These are phyloP conservation scores for Aureobasidium vineae DNA, from an alignment of 2,329 filamentous ascomycete species.

Conservation along the genomic window DNA sequence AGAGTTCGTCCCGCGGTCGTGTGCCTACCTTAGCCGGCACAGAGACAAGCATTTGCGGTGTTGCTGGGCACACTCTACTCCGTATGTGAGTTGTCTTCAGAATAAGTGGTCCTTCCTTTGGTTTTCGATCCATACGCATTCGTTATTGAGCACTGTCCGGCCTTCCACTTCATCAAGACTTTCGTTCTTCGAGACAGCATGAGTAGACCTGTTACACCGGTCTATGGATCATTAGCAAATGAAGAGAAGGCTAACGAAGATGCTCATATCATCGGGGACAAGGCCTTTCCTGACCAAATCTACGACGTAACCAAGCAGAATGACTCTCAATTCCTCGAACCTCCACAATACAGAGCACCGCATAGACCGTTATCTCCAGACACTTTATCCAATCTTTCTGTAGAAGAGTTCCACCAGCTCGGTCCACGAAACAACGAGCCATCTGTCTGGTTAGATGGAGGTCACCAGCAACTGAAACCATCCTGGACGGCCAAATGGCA, in stretches of 20 bases:
- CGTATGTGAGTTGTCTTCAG: background rate
- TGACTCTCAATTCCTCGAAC: slow-evolving; percentile 17
- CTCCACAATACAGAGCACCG: slow-evolving; percentile 27
- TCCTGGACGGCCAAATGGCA: slow-evolving; percentile 34
- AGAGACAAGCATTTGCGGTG: background rate
- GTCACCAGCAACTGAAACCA: background rate
- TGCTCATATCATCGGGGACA: background rate
- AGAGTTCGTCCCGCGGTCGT: slow-evolving; percentile 5
- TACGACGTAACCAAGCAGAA: background rate
- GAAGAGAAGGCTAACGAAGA: background rate
- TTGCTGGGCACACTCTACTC: background rate
- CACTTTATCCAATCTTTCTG: slow-evolving; percentile 43
- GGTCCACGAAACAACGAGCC: slow-evolving; percentile 23
- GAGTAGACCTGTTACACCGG: background rate
- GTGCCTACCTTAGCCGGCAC: slow-evolving; percentile 11
- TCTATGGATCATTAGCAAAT: background rate
- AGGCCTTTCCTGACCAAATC: background rate
- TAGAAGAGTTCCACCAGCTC: slow-evolving; percentile 38
- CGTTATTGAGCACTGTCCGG: background rate
- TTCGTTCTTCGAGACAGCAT: background rate
- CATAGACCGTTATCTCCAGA: slow-evolving; percentile 45
- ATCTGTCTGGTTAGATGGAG: slow-evolving; percentile 15
- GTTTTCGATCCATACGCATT: background rate
- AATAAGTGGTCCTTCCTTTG: background rate
- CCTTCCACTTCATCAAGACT: too few relatives aligned